Percentiles rank a stretch among this genome's conserved stretches.
Evolutionary conservation across 2,329 filamentous ascomycete genomes (phyloP).

Genomic region (Aspergillus piperis): DNA sequence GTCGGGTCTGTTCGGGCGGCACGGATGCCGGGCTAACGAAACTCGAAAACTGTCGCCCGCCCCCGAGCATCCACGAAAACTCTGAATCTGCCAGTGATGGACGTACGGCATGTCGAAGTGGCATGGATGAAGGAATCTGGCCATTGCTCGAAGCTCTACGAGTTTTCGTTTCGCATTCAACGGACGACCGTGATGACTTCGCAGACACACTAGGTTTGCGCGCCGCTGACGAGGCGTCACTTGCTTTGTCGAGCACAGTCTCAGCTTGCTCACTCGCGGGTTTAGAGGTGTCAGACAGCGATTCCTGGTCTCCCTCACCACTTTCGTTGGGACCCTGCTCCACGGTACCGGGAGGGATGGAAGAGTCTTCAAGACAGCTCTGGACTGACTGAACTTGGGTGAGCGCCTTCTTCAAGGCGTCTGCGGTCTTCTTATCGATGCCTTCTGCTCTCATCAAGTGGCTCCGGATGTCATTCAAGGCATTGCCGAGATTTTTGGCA

Average conservation of each 20-base stretch:
- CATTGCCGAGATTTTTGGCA: slow-evolving; percentile 44
- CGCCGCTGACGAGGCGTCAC: slow-evolving; percentile 7
- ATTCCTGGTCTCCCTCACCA: slow-evolving; percentile 7
- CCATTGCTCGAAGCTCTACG: slow-evolving; percentile 5
- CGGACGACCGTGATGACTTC: slow-evolving; percentile 12
- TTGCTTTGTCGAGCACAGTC: not conserved
- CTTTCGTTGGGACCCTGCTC: slow-evolving; percentile 8
- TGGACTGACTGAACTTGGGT: slow-evolving; percentile 47
- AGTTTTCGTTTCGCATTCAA: slow-evolving; percentile 9
- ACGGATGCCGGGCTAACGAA: slow-evolving; percentile 50
- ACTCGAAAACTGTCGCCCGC: slow-evolving; percentile 45
- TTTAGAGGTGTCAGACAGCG: not conserved
- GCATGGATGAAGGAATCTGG: slow-evolving; percentile 22
- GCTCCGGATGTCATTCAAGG: slow-evolving; percentile 43
- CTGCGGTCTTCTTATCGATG: slow-evolving; percentile 26
- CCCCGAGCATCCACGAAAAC: slow-evolving; percentile 55
- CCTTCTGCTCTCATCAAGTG: slow-evolving; percentile 33
- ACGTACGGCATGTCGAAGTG: slow-evolving; percentile 32
- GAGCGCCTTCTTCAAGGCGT: slow-evolving; percentile 41
- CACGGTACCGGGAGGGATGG: slow-evolving; percentile 29
- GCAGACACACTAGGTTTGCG: slow-evolving; percentile 6
- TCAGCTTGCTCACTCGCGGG: not conserved
- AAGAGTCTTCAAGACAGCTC: slow-evolving; percentile 44
- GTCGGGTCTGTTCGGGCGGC: slow-evolving; percentile 46
- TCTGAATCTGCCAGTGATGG: slow-evolving; percentile 49